These are phyloP conservation scores for Huntiella savannae DNA, from an alignment of 2,329 filamentous ascomycete genomes.

Conservation along the genomic window DNA sequence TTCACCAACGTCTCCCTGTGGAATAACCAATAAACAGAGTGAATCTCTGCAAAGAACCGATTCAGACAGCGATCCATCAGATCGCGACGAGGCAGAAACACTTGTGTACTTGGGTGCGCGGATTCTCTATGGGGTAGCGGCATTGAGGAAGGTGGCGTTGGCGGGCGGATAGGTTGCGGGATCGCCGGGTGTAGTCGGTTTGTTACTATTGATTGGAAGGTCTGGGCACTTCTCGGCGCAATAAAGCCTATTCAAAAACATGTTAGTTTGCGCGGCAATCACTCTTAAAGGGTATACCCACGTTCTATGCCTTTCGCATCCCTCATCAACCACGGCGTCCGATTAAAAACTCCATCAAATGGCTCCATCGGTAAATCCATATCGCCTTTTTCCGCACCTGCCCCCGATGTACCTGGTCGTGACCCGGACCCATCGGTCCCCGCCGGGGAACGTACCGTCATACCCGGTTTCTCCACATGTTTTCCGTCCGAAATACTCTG, in stretches of 20 bases:
- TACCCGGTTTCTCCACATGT: not conserved
- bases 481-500: not conserved
- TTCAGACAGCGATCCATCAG: conserved; percentile 16
- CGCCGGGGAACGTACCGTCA: not conserved
- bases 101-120: conserved; percentile 4
- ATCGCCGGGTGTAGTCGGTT: not conserved
- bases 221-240: not conserved
- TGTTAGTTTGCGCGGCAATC: not conserved
- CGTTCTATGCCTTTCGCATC: conserved; percentile 14
- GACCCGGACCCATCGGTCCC: no score
- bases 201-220: conserved; percentile 1
- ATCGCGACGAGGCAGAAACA: conserved; percentile 16
- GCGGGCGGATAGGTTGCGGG: not conserved
- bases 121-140: not conserved
- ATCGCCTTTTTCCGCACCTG: not conserved
- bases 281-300: not conserved
- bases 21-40: conserved; percentile 17
- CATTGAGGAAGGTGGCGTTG: not conserved
- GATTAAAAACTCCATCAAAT: not conserved
- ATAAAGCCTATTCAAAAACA: not conserved
- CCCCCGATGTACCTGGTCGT: not conserved
- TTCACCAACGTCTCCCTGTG: conserved; percentile 15
- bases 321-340: not conserved
- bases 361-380: not conserved
- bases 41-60: conserved; percentile 16